These are phyloP conservation scores for Paecilomyces niveus DNA, from an alignment of 2,329 filamentous ascomycete genomes.

Conservation along the genomic window DNA sequence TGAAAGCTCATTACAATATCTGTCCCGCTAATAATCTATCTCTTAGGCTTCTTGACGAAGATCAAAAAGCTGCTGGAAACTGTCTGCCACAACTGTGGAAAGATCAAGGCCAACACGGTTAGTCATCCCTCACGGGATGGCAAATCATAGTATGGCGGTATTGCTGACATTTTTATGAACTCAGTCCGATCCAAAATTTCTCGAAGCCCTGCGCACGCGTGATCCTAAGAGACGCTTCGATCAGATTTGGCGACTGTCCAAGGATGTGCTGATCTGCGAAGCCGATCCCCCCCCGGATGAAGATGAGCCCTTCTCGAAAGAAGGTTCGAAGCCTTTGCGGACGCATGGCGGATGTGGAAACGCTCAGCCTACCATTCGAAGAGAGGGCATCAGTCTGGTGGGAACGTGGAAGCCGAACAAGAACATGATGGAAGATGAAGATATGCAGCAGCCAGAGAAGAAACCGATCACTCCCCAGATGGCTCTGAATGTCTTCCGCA, in stretches of 20 bases:
- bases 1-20: neutral
- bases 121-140: conserved; percentile 61
- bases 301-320: conserved; percentile 63
- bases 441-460: conserved; percentile 66
- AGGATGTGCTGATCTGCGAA: conserved; percentile 78
- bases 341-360: conserved; percentile 92
- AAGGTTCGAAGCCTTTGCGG: conserved; percentile 45
- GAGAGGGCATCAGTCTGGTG: conserved; percentile 76
- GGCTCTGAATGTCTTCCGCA: conserved; percentile 78
- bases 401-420: conserved; percentile 66
- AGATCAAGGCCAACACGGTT: conserved; percentile 96
- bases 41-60: conserved; percentile 91
- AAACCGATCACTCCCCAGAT: conserved; percentile 74
- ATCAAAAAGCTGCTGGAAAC: conserved; percentile 99
- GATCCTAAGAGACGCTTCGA: conserved; percentile 95
- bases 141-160: conserved; percentile 46
- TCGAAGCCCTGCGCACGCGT: conserved; percentile 71
- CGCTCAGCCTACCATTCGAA: conserved; percentile 76
- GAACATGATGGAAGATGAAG: conserved; percentile 60
- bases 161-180: conserved; percentile 37
- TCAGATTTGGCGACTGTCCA: conserved; percentile 84
- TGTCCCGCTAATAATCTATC: conserved; percentile 18
- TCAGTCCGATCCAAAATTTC: conserved; percentile 78
- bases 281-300: conserved; percentile 63
- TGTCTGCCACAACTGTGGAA: conserved; percentile 98